Evolutionary conservation across 2,329 filamentous ascomycete genomes (phyloP).

Genomic region (Zymoseptoria brevis): DNA sequence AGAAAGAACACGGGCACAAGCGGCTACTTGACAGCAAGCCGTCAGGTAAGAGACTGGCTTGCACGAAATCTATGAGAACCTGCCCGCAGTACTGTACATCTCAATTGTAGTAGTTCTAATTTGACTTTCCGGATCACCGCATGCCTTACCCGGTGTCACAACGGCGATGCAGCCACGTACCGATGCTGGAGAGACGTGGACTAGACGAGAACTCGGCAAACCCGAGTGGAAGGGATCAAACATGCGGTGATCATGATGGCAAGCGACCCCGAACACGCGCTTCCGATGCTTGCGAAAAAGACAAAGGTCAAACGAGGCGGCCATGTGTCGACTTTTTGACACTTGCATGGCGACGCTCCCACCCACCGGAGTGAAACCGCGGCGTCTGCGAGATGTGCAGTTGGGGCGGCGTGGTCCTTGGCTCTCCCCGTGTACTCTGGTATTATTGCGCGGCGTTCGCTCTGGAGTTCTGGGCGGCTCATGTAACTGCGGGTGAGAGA

Average conservation of each 20-base stretch:
- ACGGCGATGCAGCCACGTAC: background rate
- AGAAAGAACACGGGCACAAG: background rate
- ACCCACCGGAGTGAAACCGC: background rate
- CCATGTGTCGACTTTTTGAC: no score
- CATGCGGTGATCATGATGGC: background rate
- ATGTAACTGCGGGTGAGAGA: background rate
- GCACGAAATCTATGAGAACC: no score
- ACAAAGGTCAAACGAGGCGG: no score
- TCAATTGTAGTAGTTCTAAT: background rate
- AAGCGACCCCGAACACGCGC: background rate
- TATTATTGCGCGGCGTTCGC: background rate
- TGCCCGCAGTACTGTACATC: no score
- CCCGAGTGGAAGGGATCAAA: background rate
- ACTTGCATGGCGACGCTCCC: no score
- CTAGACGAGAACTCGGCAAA: background rate
- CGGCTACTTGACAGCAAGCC: background rate
- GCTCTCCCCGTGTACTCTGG: background rate
- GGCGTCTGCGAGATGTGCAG: background rate
- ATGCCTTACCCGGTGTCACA: background rate
- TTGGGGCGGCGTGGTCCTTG: no score
- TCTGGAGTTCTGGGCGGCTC: background rate
- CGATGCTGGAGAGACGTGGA: background rate
- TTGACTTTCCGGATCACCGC: background rate
- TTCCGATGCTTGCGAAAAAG: no score
- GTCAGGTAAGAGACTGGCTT: background rate